phyloP scores from a whole-genome alignment of 1,284 basidiomycete species.

The Ustanciosporium gigantosporum region DNA sequence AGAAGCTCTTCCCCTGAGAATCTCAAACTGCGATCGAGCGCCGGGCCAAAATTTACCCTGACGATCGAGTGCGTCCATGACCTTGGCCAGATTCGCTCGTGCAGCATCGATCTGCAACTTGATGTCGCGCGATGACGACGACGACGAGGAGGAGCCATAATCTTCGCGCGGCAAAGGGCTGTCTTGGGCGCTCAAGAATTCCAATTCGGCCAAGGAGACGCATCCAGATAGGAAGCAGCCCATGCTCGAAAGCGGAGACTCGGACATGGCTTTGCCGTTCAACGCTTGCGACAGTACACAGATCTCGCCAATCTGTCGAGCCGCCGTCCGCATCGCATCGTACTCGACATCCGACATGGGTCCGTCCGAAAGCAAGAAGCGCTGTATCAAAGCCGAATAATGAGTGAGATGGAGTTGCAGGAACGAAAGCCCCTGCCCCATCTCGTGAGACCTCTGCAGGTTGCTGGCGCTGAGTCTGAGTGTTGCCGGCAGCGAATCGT shows the following conservation, averaged over 20 bases:
- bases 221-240: slow-evolving; percentile 22
- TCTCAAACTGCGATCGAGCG: slow-evolving; percentile 4
- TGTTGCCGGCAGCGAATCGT: slow-evolving; percentile 19
- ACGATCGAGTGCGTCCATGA: slow-evolving; percentile 6
- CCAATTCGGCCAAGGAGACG: slow-evolving; percentile 16
- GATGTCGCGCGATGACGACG: slow-evolving; percentile 4
- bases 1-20: slow-evolving; percentile 9
- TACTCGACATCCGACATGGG: slow-evolving; percentile 12
- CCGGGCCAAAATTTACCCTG: slow-evolving; percentile 30
- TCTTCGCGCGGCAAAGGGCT: too few relatives aligned
- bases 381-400: slow-evolving; percentile 18
- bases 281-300: slow-evolving; percentile 14
- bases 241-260: slow-evolving; percentile 13
- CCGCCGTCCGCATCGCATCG: slow-evolving; percentile 22
- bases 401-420: slow-evolving; percentile 33
- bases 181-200: slow-evolving; percentile 1
- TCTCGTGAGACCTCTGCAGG: slow-evolving; percentile 9
- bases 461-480: slow-evolving; percentile 17
- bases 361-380: slow-evolving; percentile 10
- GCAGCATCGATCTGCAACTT: slow-evolving; percentile 2
- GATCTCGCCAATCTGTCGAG: slow-evolving; percentile 19
- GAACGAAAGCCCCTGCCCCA: slow-evolving; percentile 18
- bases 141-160: too few relatives aligned
- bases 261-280: slow-evolving; percentile 11
- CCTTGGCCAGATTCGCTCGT: slow-evolving; percentile 3